Evolutionary conservation across 192 early-diverging fungal genomes (phyloP).

Genomic region (Gonapodya sp.): DNA sequence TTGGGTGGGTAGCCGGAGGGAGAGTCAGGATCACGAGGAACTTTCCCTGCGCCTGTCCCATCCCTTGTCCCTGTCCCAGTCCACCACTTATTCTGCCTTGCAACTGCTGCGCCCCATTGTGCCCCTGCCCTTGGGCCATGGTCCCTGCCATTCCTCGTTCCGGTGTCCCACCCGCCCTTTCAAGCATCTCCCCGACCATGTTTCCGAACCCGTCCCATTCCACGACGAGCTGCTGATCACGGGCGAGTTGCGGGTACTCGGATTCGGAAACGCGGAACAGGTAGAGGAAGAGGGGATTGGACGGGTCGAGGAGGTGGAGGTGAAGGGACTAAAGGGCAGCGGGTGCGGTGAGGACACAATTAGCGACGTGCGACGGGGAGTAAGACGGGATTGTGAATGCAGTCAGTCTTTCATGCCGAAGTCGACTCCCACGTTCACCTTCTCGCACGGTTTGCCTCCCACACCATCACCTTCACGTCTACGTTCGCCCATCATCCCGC

Average conservation of each 20-base stretch:
- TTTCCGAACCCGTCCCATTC: neutral
- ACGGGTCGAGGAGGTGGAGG: neutral
- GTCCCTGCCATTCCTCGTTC: neutral
- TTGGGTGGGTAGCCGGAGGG: neutral
- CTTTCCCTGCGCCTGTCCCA: no score
- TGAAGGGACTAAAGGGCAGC: neutral
- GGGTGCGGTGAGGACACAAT: no score
- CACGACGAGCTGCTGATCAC: neutral
- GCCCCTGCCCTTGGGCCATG: neutral
- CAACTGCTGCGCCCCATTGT: neutral
- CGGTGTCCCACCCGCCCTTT: neutral
- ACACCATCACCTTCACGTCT: no score
- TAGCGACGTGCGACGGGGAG: no score
- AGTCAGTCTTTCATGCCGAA: no score
- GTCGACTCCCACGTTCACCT: no score
- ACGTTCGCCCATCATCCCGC: no score
- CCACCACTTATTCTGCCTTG: no score
- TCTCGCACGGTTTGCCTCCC: no score
- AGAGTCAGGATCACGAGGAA: neutral
- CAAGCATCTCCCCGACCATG: constrained; percentile 3
- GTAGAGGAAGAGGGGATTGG: neutral
- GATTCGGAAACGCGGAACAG: neutral
- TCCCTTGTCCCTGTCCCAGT: no score
- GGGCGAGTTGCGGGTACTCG: neutral
- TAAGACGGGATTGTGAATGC: no score